phyloP scores from a whole-genome alignment of 2,329 filamentous ascomycete species.

The Paramyrothecium roridum region DNA sequence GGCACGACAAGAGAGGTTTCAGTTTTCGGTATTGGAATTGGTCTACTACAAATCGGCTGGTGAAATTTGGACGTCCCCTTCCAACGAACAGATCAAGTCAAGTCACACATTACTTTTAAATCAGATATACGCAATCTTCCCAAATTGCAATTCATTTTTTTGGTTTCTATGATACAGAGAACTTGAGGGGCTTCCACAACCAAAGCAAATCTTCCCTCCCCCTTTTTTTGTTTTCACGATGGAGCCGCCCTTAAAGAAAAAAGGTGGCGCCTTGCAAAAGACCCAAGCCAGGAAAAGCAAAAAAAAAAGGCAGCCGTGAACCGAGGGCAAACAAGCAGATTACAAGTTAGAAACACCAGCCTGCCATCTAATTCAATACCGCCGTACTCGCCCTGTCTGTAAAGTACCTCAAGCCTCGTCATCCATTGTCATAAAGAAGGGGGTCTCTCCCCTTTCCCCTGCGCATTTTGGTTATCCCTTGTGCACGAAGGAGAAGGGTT shows the following conservation, averaged over 20 bases:
- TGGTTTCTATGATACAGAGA: slow-evolving; percentile 32
- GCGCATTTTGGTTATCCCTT: neutral
- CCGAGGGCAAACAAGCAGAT: neutral
- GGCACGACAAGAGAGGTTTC: too few relatives aligned
- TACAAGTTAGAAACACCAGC: neutral
- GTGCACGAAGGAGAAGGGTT: neutral
- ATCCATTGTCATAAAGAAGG: neutral
- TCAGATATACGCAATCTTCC: slow-evolving; percentile 4
- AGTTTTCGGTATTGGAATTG: too few relatives aligned
- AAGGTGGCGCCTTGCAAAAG: too few relatives aligned
- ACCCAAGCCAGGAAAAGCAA: neutral
- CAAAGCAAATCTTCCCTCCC: slow-evolving; percentile 17
- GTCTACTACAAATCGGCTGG: too few relatives aligned
- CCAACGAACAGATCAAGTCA: too few relatives aligned
- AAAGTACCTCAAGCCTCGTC: neutral
- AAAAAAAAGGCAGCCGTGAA: slow-evolving; percentile 6
- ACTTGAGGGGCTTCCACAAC: slow-evolving; percentile 2
- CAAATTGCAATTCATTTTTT: slow-evolving; percentile 15
- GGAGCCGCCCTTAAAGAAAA: too few relatives aligned
- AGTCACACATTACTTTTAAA: too few relatives aligned
- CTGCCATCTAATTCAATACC: neutral
- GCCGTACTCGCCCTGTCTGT: neutral
- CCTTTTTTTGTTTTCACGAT: slow-evolving; percentile 11
- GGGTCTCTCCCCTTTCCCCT: neutral
- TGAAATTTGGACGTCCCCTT: too few relatives aligned